Percentiles rank a stretch among this genome's conserved stretches.
Evolutionary conservation across 805 yeast genomes (phyloP).

Genomic region (Scheffersomyces amazonensis): DNA sequence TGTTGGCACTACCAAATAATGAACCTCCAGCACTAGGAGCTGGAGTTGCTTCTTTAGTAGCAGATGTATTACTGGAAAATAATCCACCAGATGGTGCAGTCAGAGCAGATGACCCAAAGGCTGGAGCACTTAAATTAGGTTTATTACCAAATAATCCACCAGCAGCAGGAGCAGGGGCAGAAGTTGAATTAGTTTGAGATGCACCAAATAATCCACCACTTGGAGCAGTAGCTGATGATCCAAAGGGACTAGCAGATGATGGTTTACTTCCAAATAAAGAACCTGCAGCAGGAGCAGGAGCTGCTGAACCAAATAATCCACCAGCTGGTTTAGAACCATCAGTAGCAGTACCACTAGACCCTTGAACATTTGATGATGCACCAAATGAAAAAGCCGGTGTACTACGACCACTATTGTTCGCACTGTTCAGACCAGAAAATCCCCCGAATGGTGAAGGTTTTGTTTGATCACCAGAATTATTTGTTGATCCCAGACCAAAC

Average conservation of each 20-base stretch:
- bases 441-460: not conserved
- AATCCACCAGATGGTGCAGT: constrained; percentile 6
- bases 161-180: constrained; percentile 4
- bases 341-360: not conserved
- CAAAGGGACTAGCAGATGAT: constrained; percentile 9
- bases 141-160: constrained; percentile 5
- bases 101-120: constrained; percentile 3
- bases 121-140: constrained; percentile 1
- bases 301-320: constrained; percentile 10
- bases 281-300: constrained; percentile 10
- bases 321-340: not conserved
- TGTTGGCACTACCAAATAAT: constrained; percentile 13
- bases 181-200: constrained; percentile 7
- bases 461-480: not conserved
- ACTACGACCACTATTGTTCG: constrained; percentile 7
- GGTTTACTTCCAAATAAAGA: constrained; percentile 13
- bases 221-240: constrained; percentile 9
- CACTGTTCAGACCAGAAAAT: not conserved
- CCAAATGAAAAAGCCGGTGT: constrained; percentile 14
- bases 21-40: constrained; percentile 16
- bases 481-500: constrained; percentile 2
- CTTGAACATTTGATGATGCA: not conserved
- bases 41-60: constrained; percentile 13
- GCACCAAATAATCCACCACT: constrained; percentile 16
- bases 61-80: constrained; percentile 15